These are phyloP conservation scores for Hansenula lynferdii DNA, from an alignment of 1,139 yeast genomes.

Conservation along the genomic window DNA sequence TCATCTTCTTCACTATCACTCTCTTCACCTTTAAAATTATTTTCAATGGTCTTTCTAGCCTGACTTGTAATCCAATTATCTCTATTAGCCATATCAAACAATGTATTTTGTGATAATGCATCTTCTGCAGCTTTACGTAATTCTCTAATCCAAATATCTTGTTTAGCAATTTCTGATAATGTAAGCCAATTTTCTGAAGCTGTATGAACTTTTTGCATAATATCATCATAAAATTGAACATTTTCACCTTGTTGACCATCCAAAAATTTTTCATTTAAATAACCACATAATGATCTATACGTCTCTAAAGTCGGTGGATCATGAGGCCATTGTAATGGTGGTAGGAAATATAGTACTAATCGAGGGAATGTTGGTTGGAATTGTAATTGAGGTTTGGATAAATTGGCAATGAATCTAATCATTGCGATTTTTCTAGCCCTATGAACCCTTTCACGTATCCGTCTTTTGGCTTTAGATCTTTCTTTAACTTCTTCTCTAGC, in stretches of 20 bases:
- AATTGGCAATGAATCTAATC: conserved; percentile 28
- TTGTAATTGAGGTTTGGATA: conserved; percentile 36
- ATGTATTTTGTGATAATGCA: conserved; percentile 32
- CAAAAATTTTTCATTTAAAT: conserved; percentile 19
- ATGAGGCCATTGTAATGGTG: conserved; percentile 42
- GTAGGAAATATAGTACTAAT: conserved; percentile 39
- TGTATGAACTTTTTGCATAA: conserved; percentile 29
- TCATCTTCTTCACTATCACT: conserved; percentile 2
- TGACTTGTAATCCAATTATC: conserved; percentile 33
- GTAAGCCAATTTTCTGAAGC: conserved; percentile 41
- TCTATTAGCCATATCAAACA: conserved; percentile 36
- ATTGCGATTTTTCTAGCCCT: conserved; percentile 32
- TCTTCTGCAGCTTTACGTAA: conserved; percentile 39
- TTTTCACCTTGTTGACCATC: conserved; percentile 6
- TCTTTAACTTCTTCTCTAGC: conserved; percentile 40
- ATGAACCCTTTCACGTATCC: conserved; percentile 29
- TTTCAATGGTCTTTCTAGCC: conserved; percentile 23
- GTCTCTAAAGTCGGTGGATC: conserved; percentile 44
- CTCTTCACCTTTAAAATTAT: conserved; percentile 3
- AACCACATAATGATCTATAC: conserved; percentile 25
- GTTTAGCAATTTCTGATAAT: conserved; percentile 27
- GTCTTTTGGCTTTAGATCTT: conserved; percentile 34
- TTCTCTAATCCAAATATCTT: conserved; percentile 38
- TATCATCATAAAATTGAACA: conserved; percentile 13
- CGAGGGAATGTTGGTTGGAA: conserved; percentile 42